Evolutionary conservation across 2,329 filamentous ascomycete species (phyloP).

Genomic region (Penicillium sp.): DNA sequence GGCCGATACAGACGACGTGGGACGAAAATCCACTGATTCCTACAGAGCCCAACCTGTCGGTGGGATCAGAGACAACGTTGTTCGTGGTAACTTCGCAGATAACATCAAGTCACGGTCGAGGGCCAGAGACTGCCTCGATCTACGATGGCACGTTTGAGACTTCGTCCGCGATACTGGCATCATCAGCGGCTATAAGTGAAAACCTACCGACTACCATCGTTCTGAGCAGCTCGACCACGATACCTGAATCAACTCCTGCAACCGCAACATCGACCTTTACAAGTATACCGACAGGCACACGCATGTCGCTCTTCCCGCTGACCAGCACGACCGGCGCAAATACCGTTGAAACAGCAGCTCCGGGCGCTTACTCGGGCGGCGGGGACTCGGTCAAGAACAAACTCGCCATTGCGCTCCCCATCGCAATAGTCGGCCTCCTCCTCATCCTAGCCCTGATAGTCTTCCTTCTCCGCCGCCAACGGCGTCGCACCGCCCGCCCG

Average conservation of each 20-base stretch:
- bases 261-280: not conserved
- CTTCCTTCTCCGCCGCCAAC: conserved; percentile 30
- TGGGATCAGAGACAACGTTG: not conserved
- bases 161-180: not conserved
- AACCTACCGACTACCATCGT: not conserved
- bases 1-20: not conserved
- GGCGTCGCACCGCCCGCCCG: conserved; percentile 10
- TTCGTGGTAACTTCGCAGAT: not conserved
- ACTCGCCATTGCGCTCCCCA: conserved; percentile 38
- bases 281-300: not conserved
- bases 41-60: not conserved
- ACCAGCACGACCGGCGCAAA: not conserved
- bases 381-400: conserved; percentile 26
- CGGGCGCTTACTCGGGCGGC: conserved; percentile 7
- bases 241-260: not conserved
- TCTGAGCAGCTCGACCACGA: not conserved
- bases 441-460: conserved; percentile 28
- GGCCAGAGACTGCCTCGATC: not conserved
- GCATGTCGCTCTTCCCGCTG: not conserved
- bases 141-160: not conserved
- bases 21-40: not conserved
- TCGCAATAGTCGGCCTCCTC: conserved; percentile 32
- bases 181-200: not conserved
- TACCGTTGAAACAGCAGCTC: not conserved
- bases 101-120: not conserved